phyloP scores from a whole-genome alignment of 2,329 filamentous ascomycete genomes.

The Leptographium galeiforme region DNA sequence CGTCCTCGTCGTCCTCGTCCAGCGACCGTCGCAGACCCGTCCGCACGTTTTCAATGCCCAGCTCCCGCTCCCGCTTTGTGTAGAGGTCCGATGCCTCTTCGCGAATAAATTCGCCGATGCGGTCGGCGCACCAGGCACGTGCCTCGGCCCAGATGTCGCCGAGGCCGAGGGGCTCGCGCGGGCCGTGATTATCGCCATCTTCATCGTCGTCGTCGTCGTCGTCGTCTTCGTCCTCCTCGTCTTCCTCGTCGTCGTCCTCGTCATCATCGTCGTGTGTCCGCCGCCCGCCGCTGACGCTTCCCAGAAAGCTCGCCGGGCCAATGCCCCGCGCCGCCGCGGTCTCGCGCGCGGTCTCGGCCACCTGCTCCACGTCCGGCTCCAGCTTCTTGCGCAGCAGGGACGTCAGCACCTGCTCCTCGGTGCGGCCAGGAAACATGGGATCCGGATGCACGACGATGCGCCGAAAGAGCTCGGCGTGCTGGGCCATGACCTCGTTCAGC shows the following conservation, averaged over 20 bases:
- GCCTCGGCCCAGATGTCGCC: slow-evolving; percentile 24
- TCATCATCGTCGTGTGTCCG: slow-evolving; percentile 13
- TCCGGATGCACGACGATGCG: slow-evolving; percentile 63
- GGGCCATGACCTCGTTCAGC: slow-evolving; percentile 50
- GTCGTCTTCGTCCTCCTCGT: slow-evolving; percentile 18
- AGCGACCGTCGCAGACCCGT: slow-evolving; percentile 52
- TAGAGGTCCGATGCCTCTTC: slow-evolving; percentile 50
- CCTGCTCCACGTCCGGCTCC: slow-evolving; percentile 62
- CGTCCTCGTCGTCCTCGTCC: slow-evolving; percentile 38
- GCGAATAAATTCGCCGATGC: slow-evolving; percentile 23
- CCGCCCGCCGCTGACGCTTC: slow-evolving; percentile 11
- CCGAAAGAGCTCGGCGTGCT: slow-evolving; percentile 53
- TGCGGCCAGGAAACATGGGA: slow-evolving; percentile 59
- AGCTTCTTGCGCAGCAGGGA: slow-evolving; percentile 72
- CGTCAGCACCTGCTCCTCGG: slow-evolving; percentile 50
- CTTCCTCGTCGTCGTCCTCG: slow-evolving; percentile 16
- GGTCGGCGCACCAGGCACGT: slow-evolving; percentile 17
- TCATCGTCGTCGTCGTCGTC: slow-evolving; percentile 24
- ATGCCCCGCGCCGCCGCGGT: slow-evolving; percentile 23
- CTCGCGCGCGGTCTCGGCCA: slow-evolving; percentile 50
- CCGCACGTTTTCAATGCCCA: slow-evolving; percentile 54
- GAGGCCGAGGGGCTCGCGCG: slow-evolving; percentile 20
- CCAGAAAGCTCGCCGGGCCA: slow-evolving; percentile 20
- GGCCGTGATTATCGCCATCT: slow-evolving; percentile 21
- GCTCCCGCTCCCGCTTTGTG: slow-evolving; percentile 57